Percentiles rank a stretch among this genome's conserved stretches.
These are phyloP conservation scores for Funneliformis mosseae DNA, from an alignment of 192 early-diverging fungal genomes.

Conservation along the genomic window DNA sequence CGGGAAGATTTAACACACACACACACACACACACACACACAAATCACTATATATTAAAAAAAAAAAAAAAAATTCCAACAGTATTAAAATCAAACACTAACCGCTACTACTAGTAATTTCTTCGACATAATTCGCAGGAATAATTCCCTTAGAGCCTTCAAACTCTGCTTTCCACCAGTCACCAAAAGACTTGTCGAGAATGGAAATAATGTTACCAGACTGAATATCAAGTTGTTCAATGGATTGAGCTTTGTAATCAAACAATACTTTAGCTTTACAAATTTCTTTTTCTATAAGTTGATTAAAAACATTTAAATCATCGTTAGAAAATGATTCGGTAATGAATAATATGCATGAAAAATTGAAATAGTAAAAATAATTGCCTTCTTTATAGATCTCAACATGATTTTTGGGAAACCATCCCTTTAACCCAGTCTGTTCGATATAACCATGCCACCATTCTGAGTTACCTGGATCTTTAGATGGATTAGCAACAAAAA, in stretches of 20 bases:
- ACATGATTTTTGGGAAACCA: slow-evolving; percentile 55
- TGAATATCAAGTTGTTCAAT: slow-evolving; percentile 65
- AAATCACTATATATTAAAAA: neutral
- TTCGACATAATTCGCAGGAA: slow-evolving; percentile 56
- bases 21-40: slow-evolving; percentile 1
- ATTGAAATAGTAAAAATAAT: neutral
- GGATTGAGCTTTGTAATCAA: slow-evolving; percentile 46
- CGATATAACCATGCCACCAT: slow-evolving; percentile 52
- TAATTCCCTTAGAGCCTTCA: slow-evolving; percentile 41
- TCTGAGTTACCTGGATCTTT: slow-evolving; percentile 44
- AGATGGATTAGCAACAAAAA: slow-evolving; percentile 41
- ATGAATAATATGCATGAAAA: too few relatives aligned
- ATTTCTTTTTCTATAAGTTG: slow-evolving; percentile 35
- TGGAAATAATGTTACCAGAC: slow-evolving; percentile 60
- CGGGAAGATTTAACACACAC: neutral
- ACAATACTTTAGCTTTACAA: slow-evolving; percentile 47
- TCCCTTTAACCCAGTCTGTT: slow-evolving; percentile 42
- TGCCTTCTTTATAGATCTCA: slow-evolving; percentile 41
- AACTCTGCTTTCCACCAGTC: slow-evolving; percentile 53
- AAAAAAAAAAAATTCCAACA: neutral
- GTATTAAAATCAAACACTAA: slow-evolving; percentile 36
- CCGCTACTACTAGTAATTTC: slow-evolving; percentile 39
- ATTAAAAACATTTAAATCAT: neutral
- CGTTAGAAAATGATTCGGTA: neutral
- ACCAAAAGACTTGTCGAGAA: slow-evolving; percentile 53